A percentile compares a stretch with the other conserved stretches of the same genome.
phyloP scores from a whole-genome alignment of 257 asterid species.

The Ophiorrhiza pumila region DNA sequence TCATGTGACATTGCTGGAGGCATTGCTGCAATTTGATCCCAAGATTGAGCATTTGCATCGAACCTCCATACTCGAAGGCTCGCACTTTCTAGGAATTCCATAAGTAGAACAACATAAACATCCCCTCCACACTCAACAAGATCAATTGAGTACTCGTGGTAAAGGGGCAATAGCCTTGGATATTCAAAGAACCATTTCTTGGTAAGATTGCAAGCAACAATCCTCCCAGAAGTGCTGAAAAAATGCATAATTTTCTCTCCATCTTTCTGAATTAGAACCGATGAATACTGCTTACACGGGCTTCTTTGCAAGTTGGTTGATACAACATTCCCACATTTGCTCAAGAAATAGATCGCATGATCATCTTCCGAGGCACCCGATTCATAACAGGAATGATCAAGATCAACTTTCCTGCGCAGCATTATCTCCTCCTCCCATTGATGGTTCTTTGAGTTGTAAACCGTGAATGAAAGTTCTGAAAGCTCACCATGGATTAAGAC shows the following conservation, averaged over 20 bases:
- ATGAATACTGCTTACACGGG: constrained; percentile 76
- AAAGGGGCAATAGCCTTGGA: constrained; percentile 69
- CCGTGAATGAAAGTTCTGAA: constrained; percentile 43
- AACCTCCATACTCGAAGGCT: constrained; percentile 71
- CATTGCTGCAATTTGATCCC: constrained; percentile 77
- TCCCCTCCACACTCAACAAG: constrained; percentile 62
- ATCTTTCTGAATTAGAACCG: constrained; percentile 32
- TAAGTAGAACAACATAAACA: constrained; percentile 49
- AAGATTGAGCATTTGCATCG: constrained; percentile 32
- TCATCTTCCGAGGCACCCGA: constrained; percentile 17
- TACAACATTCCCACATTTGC: constrained; percentile 77
- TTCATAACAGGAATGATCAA: constrained; percentile 1
- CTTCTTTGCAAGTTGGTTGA: constrained; percentile 58
- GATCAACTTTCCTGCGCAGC: constrained; percentile 27
- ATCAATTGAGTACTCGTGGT: constrained; percentile 74
- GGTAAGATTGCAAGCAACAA: constrained; percentile 59
- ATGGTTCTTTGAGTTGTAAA: constrained; percentile 36
- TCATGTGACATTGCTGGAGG: constrained; percentile 65
- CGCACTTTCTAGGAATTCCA: constrained; percentile 69
- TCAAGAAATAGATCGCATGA: constrained; percentile 54
- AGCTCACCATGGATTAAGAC: constrained; percentile 46
- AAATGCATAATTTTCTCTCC: constrained; percentile 49
- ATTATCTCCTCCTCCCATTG: constrained; percentile 45
- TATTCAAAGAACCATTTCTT: constrained; percentile 41
- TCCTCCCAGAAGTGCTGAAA: constrained; percentile 61